Percentiles rank a stretch among this genome's conserved stretches.
Conservation (phyloP, 805 yeast species). For the Candida suzukii region DNA sequence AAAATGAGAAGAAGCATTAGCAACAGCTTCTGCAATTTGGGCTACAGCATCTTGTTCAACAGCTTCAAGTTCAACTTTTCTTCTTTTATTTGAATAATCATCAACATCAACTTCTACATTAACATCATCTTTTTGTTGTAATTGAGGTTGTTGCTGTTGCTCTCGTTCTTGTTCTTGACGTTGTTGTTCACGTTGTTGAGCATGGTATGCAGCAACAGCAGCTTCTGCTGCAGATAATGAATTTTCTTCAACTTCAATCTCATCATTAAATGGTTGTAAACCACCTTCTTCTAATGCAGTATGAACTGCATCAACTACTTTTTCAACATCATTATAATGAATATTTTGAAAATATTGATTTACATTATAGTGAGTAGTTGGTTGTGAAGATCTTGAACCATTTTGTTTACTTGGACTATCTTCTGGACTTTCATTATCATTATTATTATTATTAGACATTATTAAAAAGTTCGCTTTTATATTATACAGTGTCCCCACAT, state of each 20-base stretch:
- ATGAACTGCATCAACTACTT: slow-evolving; percentile 3
- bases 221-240: slow-evolving; percentile 2
- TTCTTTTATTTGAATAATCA: background rate
- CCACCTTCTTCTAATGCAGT: slow-evolving; percentile 1
- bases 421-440: background rate
- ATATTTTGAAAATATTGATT: slow-evolving; percentile 2
- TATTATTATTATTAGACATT: background rate
- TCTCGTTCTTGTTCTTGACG: background rate
- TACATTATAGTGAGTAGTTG: slow-evolving; percentile 1
- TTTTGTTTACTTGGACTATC: background rate
- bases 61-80: background rate
- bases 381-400: background rate
- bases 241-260: background rate
- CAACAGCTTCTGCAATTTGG: background rate
- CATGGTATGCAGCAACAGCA: slow-evolving; percentile 2
- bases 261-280: background rate
- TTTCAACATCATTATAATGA: slow-evolving; percentile 2
- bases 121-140: background rate
- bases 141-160: background rate
- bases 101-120: background rate
- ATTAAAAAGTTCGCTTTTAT: no score
- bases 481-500: background rate
- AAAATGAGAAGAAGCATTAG: background rate
- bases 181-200: background rate
- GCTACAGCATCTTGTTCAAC: background rate